Percentiles rank a stretch among this genome's conserved stretches.
Evolutionary conservation across 2,329 filamentous ascomycete genomes (phyloP).

Genomic region (Ceratocystis albifundus): DNA sequence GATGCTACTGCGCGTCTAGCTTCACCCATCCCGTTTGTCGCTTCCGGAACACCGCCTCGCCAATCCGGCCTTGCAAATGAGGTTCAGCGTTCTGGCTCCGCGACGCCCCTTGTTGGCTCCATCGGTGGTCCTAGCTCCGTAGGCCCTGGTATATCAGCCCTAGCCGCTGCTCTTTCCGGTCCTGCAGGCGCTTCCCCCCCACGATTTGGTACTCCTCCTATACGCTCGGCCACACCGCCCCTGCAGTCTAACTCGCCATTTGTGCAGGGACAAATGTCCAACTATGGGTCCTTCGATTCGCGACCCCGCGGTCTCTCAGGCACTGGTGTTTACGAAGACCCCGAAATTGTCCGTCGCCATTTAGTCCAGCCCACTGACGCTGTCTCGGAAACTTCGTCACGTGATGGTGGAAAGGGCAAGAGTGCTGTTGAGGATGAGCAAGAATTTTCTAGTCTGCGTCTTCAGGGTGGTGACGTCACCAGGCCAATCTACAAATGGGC

Average conservation of each 20-base stretch:
- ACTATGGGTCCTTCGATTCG: constrained; percentile 77
- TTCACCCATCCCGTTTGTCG: constrained; percentile 42
- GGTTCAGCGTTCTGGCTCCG: constrained; percentile 34
- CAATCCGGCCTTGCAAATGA: constrained; percentile 28
- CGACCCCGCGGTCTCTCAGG: constrained; percentile 46
- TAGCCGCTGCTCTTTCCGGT: constrained; percentile 75
- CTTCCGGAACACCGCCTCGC: constrained; percentile 36
- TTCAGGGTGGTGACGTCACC: constrained; percentile 92
- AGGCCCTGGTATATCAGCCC: constrained; percentile 73
- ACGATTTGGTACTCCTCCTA: constrained; percentile 54
- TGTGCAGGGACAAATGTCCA: constrained; percentile 33
- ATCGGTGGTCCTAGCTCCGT: constrained; percentile 52
- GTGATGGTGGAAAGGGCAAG: constrained; percentile 43
- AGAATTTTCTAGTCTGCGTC: constrained; percentile 82
- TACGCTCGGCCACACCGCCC: constrained; percentile 47
- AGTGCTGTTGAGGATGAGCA: constrained; percentile 50
- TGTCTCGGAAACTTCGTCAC: constrained; percentile 38
- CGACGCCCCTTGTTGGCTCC: constrained; percentile 33
- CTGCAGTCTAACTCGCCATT: constrained; percentile 31
- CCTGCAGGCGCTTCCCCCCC: constrained; percentile 60
- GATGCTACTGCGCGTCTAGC: constrained; percentile 42
- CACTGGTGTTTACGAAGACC: constrained; percentile 59
- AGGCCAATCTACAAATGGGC: constrained; percentile 94
- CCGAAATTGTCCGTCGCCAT: constrained; percentile 83
- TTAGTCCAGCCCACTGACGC: constrained; percentile 57